Conservation (phyloP, 2,329 filamentous ascomycete genomes). For the Scedosporium aurantiacum region DNA sequence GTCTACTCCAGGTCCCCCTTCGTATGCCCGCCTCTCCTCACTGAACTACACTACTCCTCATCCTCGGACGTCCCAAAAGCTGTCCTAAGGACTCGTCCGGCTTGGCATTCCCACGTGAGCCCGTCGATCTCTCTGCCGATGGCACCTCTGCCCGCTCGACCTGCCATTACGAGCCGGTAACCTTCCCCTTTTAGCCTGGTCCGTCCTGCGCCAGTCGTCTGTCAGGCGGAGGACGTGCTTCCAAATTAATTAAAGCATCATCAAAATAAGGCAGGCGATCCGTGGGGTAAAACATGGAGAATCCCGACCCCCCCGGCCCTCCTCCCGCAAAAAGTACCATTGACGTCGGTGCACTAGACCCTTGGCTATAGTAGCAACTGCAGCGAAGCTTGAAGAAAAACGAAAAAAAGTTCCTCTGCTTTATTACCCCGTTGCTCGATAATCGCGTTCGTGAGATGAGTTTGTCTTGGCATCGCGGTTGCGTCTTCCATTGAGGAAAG, state of each 20-base stretch:
- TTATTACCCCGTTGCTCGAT: background rate
- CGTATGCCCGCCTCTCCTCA: too few species aligned
- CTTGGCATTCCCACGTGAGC: background rate
- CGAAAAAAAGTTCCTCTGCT: background rate
- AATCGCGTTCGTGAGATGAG: background rate
- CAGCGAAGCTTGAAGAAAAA: background rate
- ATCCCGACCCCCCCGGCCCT: background rate
- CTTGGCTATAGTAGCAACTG: background rate
- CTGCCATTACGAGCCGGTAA: background rate
- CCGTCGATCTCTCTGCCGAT: background rate
- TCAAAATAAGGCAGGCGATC: background rate
- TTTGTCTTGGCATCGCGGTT: background rate
- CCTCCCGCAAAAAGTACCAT: background rate
- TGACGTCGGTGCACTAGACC: background rate
- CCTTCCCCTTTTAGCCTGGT: background rate
- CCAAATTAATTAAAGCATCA: background rate
- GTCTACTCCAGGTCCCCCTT: too few species aligned
- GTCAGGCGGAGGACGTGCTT: background rate
- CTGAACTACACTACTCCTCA: too few species aligned
- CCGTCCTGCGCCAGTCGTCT: background rate
- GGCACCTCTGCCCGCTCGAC: background rate
- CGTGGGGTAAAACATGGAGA: background rate
- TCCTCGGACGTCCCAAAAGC: too few species aligned
- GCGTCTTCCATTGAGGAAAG: background rate
- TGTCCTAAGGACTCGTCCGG: background rate